Percentiles rank a stretch among this genome's conserved stretches.
Conservation (phyloP, 2,329 filamentous ascomycete genomes). For the Colletotrichum viniferum region DNA sequence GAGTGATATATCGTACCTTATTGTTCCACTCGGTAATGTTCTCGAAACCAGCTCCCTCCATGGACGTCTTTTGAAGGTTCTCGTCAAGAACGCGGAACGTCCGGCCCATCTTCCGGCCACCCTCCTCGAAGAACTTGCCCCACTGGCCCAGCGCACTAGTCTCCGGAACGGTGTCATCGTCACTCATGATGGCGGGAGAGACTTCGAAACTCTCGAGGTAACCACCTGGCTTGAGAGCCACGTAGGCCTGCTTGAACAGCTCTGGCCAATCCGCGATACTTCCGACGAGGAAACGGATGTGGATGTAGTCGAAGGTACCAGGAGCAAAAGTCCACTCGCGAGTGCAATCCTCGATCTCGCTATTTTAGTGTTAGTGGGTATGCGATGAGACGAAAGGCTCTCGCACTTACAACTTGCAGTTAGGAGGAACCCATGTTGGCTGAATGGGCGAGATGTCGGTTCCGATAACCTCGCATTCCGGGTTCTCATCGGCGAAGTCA, state of each 20-base stretch:
- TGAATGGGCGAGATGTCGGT: constrained; percentile 65
- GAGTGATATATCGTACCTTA: constrained; percentile 6
- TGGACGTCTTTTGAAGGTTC: constrained; percentile 29
- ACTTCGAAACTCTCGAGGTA: constrained; percentile 43
- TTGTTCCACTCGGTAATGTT: constrained; percentile 24
- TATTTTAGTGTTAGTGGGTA: constrained; percentile 14
- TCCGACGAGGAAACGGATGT: constrained; percentile 58
- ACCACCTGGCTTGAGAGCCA: constrained; percentile 55
- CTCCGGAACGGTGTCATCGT: constrained; percentile 32
- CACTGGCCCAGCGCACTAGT: constrained; percentile 36
- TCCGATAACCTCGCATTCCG: constrained; percentile 50
- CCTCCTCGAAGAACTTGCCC: constrained; percentile 36
- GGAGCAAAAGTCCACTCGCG: constrained; percentile 49
- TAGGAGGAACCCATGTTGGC: constrained; percentile 59
- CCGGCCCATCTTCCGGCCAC: constrained; percentile 34
- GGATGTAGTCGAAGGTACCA: constrained; percentile 60
- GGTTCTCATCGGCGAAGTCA: constrained; percentile 49
- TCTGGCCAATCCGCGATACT: constrained; percentile 57
- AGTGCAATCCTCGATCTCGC: constrained; percentile 65
- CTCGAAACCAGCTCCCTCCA: constrained; percentile 33
- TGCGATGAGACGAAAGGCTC: background rate
- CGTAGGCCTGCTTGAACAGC: constrained; percentile 51
- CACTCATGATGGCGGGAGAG: constrained; percentile 27
- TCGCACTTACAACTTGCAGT: constrained; percentile 44
- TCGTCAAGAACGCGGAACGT: constrained; percentile 35